A percentile compares a stretch with the other conserved stretches of the same genome.
Conservation (phyloP, 139 green algal genomes). For the Chlorella sp. region DNA sequence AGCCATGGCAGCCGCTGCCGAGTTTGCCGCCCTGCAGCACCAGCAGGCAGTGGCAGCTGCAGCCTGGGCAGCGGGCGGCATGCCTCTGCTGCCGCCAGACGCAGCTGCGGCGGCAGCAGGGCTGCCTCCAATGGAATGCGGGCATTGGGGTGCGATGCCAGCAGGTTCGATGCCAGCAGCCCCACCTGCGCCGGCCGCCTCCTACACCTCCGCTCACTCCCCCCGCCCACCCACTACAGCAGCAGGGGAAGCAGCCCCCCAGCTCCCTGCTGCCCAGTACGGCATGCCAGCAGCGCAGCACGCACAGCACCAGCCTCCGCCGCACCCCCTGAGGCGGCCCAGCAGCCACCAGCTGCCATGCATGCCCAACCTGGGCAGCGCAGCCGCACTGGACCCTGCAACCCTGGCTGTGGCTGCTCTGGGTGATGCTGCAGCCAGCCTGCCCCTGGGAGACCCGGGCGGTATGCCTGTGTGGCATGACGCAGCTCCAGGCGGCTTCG, state of each 20-base stretch:
- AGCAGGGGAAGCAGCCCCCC: neutral
- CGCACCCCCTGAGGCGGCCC: no score
- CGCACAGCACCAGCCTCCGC: neutral
- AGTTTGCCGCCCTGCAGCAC: neutral
- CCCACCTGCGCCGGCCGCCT: neutral
- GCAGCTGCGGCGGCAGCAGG: neutral
- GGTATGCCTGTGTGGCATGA: no score
- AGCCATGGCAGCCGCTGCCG: neutral
- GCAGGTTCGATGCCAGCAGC: neutral
- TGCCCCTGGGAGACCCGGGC: neutral
- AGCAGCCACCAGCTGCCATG: neutral
- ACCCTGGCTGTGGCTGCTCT: neutral
- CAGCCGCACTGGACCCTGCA: neutral
- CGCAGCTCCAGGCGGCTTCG: no score
- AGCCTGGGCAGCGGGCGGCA: neutral
- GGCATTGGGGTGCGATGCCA: neutral
- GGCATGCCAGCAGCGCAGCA: neutral
- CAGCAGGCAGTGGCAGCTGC: neutral
- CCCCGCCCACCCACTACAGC: neutral
- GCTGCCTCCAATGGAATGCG: neutral
- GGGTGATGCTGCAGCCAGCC: no score
- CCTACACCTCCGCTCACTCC: neutral
- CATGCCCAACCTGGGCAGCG: neutral
- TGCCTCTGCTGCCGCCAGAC: neutral
- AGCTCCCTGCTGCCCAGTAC: neutral